Base-by-base conservation (phyloP, 2,329 filamentous ascomycete species). In the Mollisia scopiformis region DNA sequence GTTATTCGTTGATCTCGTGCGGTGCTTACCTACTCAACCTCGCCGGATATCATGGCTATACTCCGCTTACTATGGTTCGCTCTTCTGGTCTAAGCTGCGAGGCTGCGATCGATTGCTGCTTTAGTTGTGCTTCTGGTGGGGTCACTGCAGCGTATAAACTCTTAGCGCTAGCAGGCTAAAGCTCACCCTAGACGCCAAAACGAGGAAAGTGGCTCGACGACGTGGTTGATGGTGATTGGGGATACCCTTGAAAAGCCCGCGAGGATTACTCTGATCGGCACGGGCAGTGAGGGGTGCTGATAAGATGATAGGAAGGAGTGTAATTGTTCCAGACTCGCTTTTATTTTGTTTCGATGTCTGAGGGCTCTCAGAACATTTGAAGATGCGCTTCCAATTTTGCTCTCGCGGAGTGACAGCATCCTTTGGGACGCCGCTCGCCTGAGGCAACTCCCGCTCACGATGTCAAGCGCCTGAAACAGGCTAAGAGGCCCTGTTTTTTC, bases 151-250 rank as follows among this genome's bases (percentile, higher is more conserved):
- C 21, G 46, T 49, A 49, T 49, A 28, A 50, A 30, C 60, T 23
- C 69, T 69, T 67, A 64, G 65, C 65, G 53, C 58, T 47, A 58
- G 57, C 62, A 64, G 65, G 62, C 62, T 66, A 68, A 68, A 67
- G 63, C 60, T 58, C 55, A 66, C 58, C 64, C 64, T 68, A 63
- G 62, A 62, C 62, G 62, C 61, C 63, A 60, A 58, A 63, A 55
- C 41, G 46, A 57, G 55, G 49, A 35, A 64, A 61, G 58, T 62
- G 60, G 65, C 57, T 63, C 58, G 62, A 64, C 59, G 68, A 71
- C 70, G 71, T 73, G 71, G 67, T 70, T 58, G 58, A 60, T 58
- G 59, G 33, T 71, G 66, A 72, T 72, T 72, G 68, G 70, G 66
- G 66, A 66, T 67, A 64, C 66, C 63, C 59, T 37, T 54, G 57